Evolutionary conservation across 2,329 filamentous ascomycete genomes (phyloP), one percentile per base, ranked within the genome.

Genomic region (Penicillium sp.): DNA sequence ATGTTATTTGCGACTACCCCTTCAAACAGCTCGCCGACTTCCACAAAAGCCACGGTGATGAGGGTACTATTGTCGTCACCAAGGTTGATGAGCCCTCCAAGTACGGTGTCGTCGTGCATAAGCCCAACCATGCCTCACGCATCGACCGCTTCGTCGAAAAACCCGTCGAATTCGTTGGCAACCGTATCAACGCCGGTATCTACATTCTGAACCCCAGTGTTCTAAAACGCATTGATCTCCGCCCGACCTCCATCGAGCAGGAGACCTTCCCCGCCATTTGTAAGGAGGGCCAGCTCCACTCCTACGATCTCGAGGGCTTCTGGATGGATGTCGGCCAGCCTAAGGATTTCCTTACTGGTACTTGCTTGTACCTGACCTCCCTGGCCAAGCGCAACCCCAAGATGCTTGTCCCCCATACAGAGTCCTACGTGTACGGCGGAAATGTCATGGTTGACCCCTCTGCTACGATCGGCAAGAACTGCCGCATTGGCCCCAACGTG

Each of bases 61-160:
- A 99, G 81, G 94, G 93, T 65, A 99, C 93, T 65, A 99, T 99
- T 70, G 89, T 96, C 45, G 93, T 97, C 61, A 99, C 93, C 71
- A 99, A 97, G 84, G 93, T 99, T 50, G 93, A 99, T 79, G 94
- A 99, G 79, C 93, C 93, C 41, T 96, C 91, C 72, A 99, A 99
- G 80, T 99, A 97, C 75, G 93, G 93, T 85, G 93, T 99, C 67
- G 87, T 99, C 54, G 94, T 99, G 30, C 93, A 97, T 86, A 94
- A 96, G 82, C 91, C 91, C 60, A 89, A 88, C 76, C 91, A 96
- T 78, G 79, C 90, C 52, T 90, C 91, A 44, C 87, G 90, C 73
- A 97, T 99, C 76, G 94, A 99, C 78, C 91, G 94, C 66, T 99
- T 99, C 80, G 94, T 99, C 66, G 93, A 99, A 85, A 99, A 99